Base-by-base conservation (phyloP, 2,329 filamentous ascomycete species). In the Aureobasidium pullulans region DNA sequence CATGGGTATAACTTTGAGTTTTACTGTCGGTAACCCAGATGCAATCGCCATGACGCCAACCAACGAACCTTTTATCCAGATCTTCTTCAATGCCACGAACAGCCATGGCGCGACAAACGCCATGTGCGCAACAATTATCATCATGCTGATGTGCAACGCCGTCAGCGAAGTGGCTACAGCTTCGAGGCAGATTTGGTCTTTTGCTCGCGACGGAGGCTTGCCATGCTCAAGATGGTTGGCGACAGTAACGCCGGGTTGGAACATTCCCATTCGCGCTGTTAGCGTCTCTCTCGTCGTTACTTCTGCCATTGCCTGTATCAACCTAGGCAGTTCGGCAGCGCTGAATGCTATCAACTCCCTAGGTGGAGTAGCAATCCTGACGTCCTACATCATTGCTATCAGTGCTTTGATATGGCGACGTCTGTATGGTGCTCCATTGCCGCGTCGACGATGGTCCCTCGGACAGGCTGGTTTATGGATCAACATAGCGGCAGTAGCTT, bases 301-400 rank as follows among this genome's bases (percentile, higher is more conserved):
- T 44, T 61, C 60, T 13, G 61, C 73, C 28, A 65, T 74, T 8
- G 66, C 68, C n/a, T 61, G 74, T 9, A 68, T 74, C 42, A 71
- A 70, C 31, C 63, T 73, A 37, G 67, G 66, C 47, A 68, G 67
- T 19, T 73, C 69, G 29, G 71, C 72, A 5, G 75, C 73, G 16
- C 69, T 79, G 47, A 71, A 73, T 61, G 73, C 73, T 36, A 74
- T 77, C 43, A 70, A 75, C 37, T 71, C 74, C 2, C 69, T 77
- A 7, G 69, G 67, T 6, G 67, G 71, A 10, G 71, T 66, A 23
- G 71, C 75, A 2, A 65, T 75, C 11, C 66, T 79, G 29, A 68
- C 67, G 7, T 71, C 77, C 5, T 76, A 76, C 61, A 71, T 75
- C 43, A 64, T 72, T 60, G 68, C 68, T 19, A 73, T 74, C 48